Conservation (phyloP, 176 grass and related monocot genomes). For the Raddia guianensis region DNA sequence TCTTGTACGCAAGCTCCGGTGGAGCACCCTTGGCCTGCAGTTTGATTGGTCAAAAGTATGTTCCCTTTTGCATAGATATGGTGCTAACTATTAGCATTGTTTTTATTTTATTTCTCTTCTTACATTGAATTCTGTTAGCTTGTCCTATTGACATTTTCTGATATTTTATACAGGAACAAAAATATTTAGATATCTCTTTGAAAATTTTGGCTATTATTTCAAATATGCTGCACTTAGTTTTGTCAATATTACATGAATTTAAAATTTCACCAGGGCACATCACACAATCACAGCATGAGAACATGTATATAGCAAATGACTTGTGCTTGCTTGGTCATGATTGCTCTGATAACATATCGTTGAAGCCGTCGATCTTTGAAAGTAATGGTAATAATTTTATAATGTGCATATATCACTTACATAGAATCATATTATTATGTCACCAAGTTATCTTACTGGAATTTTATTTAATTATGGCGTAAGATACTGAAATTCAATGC, state of each 20-base stretch:
- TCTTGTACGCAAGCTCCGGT: conserved; percentile 82
- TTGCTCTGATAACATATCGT: not conserved
- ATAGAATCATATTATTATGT: not conserved
- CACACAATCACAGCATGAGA: conserved; percentile 2
- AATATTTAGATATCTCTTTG: not conserved
- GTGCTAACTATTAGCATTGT: not conserved
- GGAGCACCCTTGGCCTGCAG: conserved; percentile 90
- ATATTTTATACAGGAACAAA: not conserved
- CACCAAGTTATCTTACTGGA: not conserved
- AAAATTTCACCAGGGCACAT: not conserved
- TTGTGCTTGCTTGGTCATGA: not conserved
- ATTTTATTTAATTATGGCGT: not conserved
- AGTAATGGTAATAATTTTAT: not conserved
- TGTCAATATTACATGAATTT: not conserved
- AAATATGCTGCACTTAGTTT: not conserved
- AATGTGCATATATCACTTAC: not conserved
- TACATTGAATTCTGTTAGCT: not conserved
- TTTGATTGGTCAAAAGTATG: conserved; percentile 95
- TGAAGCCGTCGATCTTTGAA: not conserved
- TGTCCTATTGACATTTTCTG: not conserved
- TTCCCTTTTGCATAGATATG: not conserved
- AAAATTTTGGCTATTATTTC: not conserved
- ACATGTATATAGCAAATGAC: not conserved
- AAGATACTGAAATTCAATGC: not conserved
- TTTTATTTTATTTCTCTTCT: conserved; percentile 6